Evolutionary conservation across 345 rosid genomes (phyloP).

Genomic region (Lepidium didymum): DNA sequence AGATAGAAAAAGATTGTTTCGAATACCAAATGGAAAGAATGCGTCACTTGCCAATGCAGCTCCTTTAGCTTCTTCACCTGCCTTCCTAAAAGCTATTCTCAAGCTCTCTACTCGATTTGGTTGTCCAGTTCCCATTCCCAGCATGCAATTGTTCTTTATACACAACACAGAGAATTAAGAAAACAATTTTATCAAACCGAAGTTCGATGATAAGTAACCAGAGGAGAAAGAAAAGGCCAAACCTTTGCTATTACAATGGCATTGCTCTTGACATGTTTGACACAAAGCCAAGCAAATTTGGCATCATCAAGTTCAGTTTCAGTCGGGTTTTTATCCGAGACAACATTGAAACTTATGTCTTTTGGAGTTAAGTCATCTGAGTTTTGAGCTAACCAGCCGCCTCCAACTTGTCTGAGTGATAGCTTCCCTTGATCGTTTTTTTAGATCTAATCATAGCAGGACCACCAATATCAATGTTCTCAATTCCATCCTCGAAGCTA

Average conservation of each 20-base stretch:
- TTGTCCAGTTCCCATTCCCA: constrained; percentile 99
- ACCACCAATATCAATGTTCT: constrained; percentile 92
- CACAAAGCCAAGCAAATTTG: constrained; percentile 95
- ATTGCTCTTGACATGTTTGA: constrained; percentile 95
- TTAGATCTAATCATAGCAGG: constrained; percentile 91
- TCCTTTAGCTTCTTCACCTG: constrained; percentile 89
- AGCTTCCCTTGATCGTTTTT: constrained; percentile 73
- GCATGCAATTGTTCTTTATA: constrained; percentile 71
- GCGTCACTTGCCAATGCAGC: constrained; percentile 99
- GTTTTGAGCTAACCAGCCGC: constrained; percentile 93
- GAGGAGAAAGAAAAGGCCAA: neutral
- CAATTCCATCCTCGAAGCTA: constrained; percentile 80
- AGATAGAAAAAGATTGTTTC: neutral
- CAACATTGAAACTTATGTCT: constrained; percentile 57
- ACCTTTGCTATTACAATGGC: constrained; percentile 97
- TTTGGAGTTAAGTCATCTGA: constrained; percentile 76
- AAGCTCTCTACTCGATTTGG: constrained; percentile 88
- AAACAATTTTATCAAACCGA: too few species aligned
- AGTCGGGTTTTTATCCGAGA: constrained; percentile 53
- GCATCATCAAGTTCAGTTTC: constrained; percentile 67
- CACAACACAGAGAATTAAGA: neutral
- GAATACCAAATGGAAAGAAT: constrained; percentile 87
- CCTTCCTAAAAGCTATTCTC: constrained; percentile 81
- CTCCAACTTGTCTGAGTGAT: constrained; percentile 82
- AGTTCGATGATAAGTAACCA: too few species aligned